A percentile compares a stretch with the other conserved stretches of the same genome.
Evolutionary conservation across 2,329 filamentous ascomycete genomes (phyloP).

Genomic region (Hymenoscyphus fructigenus): DNA sequence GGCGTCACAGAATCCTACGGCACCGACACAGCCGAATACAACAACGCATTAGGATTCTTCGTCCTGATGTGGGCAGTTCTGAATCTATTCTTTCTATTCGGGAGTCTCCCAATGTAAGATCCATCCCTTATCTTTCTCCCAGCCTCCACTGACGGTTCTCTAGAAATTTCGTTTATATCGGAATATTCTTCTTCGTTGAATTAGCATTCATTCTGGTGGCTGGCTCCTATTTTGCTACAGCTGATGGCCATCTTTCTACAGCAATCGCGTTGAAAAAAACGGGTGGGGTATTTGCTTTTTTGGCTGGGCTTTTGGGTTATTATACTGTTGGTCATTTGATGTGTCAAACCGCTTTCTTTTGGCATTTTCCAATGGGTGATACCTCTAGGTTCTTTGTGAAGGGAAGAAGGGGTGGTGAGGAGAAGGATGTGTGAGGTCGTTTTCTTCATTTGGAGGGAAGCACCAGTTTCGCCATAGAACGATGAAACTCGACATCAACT

Average conservation of each 20-base stretch:
- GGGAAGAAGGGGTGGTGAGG: slow-evolving; percentile 30
- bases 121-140: not conserved
- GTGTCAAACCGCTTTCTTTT: slow-evolving; percentile 40
- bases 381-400: slow-evolving; percentile 41
- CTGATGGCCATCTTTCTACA: slow-evolving; percentile 41
- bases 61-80: slow-evolving; percentile 50
- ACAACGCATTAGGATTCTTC: slow-evolving; percentile 51
- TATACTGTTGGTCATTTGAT: slow-evolving; percentile 45
- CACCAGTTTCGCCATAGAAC: no score
- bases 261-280: slow-evolving; percentile 43
- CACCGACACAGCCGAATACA: slow-evolving; percentile 42
- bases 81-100: slow-evolving; percentile 46
- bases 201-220: slow-evolving; percentile 45
- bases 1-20: slow-evolving; percentile 47
- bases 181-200: slow-evolving; percentile 48
- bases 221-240: slow-evolving; percentile 46
- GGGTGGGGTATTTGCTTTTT: slow-evolving; percentile 47
- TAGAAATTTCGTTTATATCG: slow-evolving; percentile 47
- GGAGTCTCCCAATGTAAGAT: slow-evolving; percentile 39
- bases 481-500: no score
- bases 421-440: not conserved
- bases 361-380: slow-evolving; percentile 44
- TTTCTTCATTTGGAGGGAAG: no score
- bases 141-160: not conserved
- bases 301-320: slow-evolving; percentile 47